Evolutionary conservation across 2,329 filamentous ascomycete species (phyloP).

Genomic region (Trichoderma semiorbis): DNA sequence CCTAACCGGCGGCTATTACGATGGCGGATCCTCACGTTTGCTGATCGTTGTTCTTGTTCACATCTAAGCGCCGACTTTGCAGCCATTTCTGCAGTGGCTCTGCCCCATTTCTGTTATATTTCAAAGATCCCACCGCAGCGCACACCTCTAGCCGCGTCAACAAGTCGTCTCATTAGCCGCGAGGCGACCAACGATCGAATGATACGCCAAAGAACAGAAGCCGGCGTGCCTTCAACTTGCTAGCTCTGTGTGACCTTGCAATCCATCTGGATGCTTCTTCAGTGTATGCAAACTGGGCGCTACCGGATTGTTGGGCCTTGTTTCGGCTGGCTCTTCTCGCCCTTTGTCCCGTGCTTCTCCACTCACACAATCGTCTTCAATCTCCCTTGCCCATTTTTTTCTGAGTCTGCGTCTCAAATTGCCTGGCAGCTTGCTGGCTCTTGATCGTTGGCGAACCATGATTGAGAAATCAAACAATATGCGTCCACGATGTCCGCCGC

Average conservation of each 20-base stretch:
- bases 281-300: slow-evolving; percentile 29
- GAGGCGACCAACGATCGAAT: slow-evolving; percentile 4
- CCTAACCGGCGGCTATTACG: slow-evolving; percentile 1
- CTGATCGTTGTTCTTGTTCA: slow-evolving; percentile 18
- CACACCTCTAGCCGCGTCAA: slow-evolving; percentile 22
- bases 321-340: background rate
- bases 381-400: background rate
- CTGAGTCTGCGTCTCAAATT: background rate
- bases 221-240: background rate
- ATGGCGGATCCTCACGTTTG: background rate
- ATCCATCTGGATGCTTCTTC: background rate
- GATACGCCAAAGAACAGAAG: background rate
- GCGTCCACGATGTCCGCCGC: background rate
- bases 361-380: background rate
- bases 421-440: background rate
- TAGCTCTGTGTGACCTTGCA: background rate
- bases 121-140: background rate
- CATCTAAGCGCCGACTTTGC: slow-evolving; percentile 28
- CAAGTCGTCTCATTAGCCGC: slow-evolving; percentile 17
- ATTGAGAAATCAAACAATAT: slow-evolving; percentile 15
- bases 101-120: slow-evolving; percentile 10
- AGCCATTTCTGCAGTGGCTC: background rate
- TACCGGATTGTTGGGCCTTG: slow-evolving; percentile 30
- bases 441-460: background rate
- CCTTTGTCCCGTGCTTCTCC: background rate